Evolutionary conservation across 192 early-diverging fungal species (phyloP), one percentile per base, ranked within the genome.

Genomic region (Coemansia sp.): DNA sequence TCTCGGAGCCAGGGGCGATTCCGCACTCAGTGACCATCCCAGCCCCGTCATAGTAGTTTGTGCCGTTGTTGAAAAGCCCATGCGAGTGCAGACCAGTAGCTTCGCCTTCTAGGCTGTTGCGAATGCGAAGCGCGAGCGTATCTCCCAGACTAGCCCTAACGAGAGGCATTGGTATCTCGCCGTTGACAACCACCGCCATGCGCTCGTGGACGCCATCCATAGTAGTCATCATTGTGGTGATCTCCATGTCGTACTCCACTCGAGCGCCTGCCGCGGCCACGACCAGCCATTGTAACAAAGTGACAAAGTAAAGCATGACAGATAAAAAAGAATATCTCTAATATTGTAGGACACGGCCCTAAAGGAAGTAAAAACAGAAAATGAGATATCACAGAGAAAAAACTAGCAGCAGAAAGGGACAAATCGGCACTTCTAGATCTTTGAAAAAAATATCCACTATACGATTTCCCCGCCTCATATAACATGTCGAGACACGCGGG

Each of bases 21-120:
- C 85, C 85, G 71, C 93, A 93, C 63, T 94, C 86, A n/a, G 91
- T 91, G 41, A 89, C 71, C 68, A 82, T 86, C 10, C 78, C 70
- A 1, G 88, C 81, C 20, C 93, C 92, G 72, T 94, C 94, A 27
- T 85, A 79, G 69, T 86, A 89, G 64, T 70, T 79, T 27, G 88
- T 88, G 51, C 87, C 89, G 62, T 88, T 92, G 64, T 92, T 89
- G 70, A 89, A 89, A 2, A 94, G 62, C 12, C 94, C 94, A 65
- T 95, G 94, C 6, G 84, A 71, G 79, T 91, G 93, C 39, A 93
- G 65, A 1, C 82, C 73, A 31, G 91, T 89, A 17, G 86, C 84
- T 56, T 84, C 78, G 37, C 85, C 74, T 24, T n/a, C 15, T 53
- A 90, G 65, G 17, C 67, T 56, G 72, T 90, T 88, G 54, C 71